Base-by-base conservation (phyloP, 2,329 filamentous ascomycete species). In the Diaporthe aspalathi region DNA sequence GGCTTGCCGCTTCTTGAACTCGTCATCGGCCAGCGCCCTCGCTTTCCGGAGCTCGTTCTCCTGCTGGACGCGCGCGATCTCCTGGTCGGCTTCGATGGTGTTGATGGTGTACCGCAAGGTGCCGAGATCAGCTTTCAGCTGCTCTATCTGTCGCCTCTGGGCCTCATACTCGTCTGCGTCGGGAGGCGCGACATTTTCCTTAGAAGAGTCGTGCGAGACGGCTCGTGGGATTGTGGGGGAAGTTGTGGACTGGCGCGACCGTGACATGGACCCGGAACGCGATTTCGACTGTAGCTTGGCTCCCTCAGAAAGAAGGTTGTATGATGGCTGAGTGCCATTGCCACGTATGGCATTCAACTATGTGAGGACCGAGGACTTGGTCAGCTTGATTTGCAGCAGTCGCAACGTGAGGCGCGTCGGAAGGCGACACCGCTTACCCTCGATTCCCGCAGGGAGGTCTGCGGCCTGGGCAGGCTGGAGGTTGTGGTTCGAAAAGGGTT, bases 121-220 rank as follows among this genome's bases (percentile, higher is more conserved):
- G 73, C 95, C 96, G 52, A 98, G 86, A 81, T 98, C 94, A 2
- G 95, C 94, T 78, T 95, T 95, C 32, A 98, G 86, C 74, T 95
- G 92, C 77, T 98, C 95, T 72, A 87, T 88, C 45, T 84, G 84
- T 69, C 83, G 86, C 62, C 85, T 84, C 77, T 88, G 88, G 56
- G 83, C 85, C 77, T 90, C 88, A 77, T 89, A 89, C 69, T 87
- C 84, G 71, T 89, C 86, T n/a, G 85, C 85, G 71, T 90, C 88
- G 1, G 86, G 83, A 0, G 89, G 88, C 40, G 87, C 86, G 75
- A 87, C 83, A 77, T 90, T 90, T 77, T 88, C 89, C 77, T 88
- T 90, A 73, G 82, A 88, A 77, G 87, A 89, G 70, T 90, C 88
- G 74, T 83, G 84, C 56, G 88, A 89, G n/a, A 82, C 81, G 54